Evolutionary conservation across 108 stramenopile species (phyloP), one percentile per base, ranked within the genome.

Genomic region (Cyclostephanos invisitatus): DNA sequence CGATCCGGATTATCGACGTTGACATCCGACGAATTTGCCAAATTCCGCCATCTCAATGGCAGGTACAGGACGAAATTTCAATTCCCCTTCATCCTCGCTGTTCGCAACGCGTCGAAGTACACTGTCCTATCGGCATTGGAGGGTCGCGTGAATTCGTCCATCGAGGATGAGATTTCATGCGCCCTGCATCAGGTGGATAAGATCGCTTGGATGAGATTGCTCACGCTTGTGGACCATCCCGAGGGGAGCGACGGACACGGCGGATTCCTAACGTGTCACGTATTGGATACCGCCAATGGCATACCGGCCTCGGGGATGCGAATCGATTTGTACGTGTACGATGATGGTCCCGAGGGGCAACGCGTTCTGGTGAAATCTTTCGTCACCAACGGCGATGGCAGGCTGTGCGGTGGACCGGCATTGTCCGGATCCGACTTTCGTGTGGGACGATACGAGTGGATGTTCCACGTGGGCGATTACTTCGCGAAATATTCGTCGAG

Each of bases 171-270:
- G 78, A 85, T 93, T 71, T 71, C 57, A 3, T 76, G 73, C 3
- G 91, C 91, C 24, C 46, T 94, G 37, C 74, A 72, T 20, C 95
- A 96, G 73, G 92, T 96, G 11, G 84, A 91, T 74, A 96, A 96
- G 60, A 96, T 96, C 83, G 95, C 95, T 18, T 96, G 91, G 91
- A 93, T 96, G 92, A 83, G 95, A 64, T 68, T 96, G 37, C 79
- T 93, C 47, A 57, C 84, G n/a, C 72, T 67, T 22, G 71, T 91
- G 12, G 83, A 86, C 53, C 40, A 20, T 22, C 32, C 73, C 28
- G 66, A 68, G 27, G 62, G 51, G 24, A 75, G 68, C 9, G 75
- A 73, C 12, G 80, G 86, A 49, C 83, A 84, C 38, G 74, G 77
- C 6, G 95, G 95, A 32, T 94, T 88, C 50, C 80, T 96, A 67